Conservation (phyloP, 2,329 filamentous ascomycete genomes). For the Trichoderma breve region DNA sequence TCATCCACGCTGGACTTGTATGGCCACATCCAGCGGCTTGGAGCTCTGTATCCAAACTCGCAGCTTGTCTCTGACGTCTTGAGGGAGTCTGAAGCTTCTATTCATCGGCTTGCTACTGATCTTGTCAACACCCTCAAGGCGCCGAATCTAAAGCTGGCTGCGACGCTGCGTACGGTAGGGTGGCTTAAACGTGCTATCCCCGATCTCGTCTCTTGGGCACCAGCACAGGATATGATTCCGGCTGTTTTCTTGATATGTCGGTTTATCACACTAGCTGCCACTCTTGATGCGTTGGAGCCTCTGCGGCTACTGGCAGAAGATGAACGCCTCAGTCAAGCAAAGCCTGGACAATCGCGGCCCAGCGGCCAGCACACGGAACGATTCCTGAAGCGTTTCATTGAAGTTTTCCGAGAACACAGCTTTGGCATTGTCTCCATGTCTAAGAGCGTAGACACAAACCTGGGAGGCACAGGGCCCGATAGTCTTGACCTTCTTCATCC, state of each 20-base stretch:
- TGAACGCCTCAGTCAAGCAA: slow-evolving; percentile 57
- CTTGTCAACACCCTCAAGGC: slow-evolving; percentile 74
- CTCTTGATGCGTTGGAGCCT: slow-evolving; percentile 79
- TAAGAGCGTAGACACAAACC: slow-evolving; percentile 66
- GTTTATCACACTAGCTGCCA: slow-evolving; percentile 73
- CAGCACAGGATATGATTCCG: slow-evolving; percentile 66
- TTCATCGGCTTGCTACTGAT: slow-evolving; percentile 83
- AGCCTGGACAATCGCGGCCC: slow-evolving; percentile 50
- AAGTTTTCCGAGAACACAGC: slow-evolving; percentile 96
- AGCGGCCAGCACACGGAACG: slow-evolving; percentile 90
- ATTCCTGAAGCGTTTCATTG: slow-evolving; percentile 91
- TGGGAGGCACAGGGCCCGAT: slow-evolving; percentile 24
- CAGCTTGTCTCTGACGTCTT: slow-evolving; percentile 70
- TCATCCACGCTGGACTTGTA: slow-evolving; percentile 87
- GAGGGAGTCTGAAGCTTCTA: slow-evolving; percentile 77
- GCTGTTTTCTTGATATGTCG: slow-evolving; percentile 86
- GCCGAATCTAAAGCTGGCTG: slow-evolving; percentile 80
- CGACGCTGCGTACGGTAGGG: slow-evolving; percentile 84
- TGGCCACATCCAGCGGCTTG: slow-evolving; percentile 85
- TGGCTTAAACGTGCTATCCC: slow-evolving; percentile 87
- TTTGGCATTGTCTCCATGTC: slow-evolving; percentile 96
- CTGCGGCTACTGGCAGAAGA: slow-evolving; percentile 87
- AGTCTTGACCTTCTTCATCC: slow-evolving; percentile 46
- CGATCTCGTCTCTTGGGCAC: slow-evolving; percentile 53
- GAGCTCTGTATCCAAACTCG: slow-evolving; percentile 78